Conservation (phyloP, 805 yeast genomes). For the Candida endomychidarum region DNA sequence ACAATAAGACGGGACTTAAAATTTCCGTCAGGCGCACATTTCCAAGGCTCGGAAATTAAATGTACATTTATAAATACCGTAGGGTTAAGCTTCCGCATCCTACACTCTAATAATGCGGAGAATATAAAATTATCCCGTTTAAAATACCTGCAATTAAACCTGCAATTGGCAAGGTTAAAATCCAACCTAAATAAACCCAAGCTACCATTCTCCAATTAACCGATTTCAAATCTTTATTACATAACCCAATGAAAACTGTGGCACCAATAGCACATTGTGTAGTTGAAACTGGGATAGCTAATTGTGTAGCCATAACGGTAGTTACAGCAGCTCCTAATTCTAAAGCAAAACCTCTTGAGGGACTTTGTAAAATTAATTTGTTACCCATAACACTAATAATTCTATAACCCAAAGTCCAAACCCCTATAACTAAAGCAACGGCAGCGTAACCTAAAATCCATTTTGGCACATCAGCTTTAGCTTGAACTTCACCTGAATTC, state of each 20-base stretch:
- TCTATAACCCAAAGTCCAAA: slow-evolving; percentile 70
- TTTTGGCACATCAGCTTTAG: slow-evolving; percentile 60
- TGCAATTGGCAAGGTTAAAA: slow-evolving; percentile 70
- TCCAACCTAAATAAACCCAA: slow-evolving; percentile 74
- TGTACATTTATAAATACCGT: too few species aligned
- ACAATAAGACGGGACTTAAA: too few species aligned
- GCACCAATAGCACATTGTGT: slow-evolving; percentile 81
- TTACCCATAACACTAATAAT: slow-evolving; percentile 73
- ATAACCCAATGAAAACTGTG: slow-evolving; percentile 71
- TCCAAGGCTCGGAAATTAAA: too few species aligned
- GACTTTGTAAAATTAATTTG: slow-evolving; percentile 71
- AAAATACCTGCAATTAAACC: slow-evolving; percentile 69
- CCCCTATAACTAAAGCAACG: slow-evolving; percentile 62
- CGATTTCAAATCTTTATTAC: slow-evolving; percentile 60
- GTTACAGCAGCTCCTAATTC: slow-evolving; percentile 80
- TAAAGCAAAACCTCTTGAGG: slow-evolving; percentile 73
- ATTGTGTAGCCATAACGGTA: slow-evolving; percentile 71
- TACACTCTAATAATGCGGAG: slow-evolving; percentile 42
- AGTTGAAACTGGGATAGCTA: slow-evolving; percentile 71
- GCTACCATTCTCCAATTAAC: slow-evolving; percentile 77
- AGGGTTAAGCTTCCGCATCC: too few species aligned
- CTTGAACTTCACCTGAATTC: slow-evolving; percentile 46
- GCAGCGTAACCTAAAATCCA: slow-evolving; percentile 75
- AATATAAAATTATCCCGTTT: slow-evolving; percentile 61
- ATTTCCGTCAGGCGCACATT: too few species aligned